phyloP scores from a whole-genome alignment of 179 eudicot genomes.

The Silene noctiflora region DNA sequence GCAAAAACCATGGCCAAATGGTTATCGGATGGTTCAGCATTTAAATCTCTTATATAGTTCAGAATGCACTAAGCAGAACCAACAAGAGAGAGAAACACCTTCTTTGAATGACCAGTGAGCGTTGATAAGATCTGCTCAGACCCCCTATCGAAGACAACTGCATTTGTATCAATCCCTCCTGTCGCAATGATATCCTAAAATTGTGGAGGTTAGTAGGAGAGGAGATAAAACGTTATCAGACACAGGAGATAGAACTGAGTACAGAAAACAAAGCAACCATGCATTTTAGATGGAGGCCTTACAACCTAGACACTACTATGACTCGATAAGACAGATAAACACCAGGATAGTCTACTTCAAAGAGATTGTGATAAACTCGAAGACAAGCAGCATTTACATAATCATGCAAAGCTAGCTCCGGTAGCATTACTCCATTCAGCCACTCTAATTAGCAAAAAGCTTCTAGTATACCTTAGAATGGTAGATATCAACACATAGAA shows the following conservation, averaged over 20 bases:
- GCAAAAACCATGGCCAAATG: constrained; percentile 21
- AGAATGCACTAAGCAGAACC: neutral
- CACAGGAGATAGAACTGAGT: neutral
- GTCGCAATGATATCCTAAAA: constrained; percentile 80
- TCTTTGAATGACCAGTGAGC: constrained; percentile 95
- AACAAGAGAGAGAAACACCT: constrained; percentile 37
- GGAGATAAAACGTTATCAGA: neutral
- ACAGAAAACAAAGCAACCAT: neutral
- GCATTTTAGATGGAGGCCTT: neutral
- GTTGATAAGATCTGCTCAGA: constrained; percentile 84
- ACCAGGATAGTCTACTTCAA: neutral
- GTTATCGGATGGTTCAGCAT: neutral
- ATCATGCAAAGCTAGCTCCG: neutral
- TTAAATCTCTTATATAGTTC: neutral
- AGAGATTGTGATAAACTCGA: neutral
- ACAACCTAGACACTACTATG: neutral
- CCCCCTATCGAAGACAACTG: constrained; percentile 72
- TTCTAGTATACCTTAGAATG: constrained; percentile 56
- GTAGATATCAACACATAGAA: constrained; percentile 72
- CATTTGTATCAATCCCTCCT: constrained; percentile 84
- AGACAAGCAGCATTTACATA: neutral
- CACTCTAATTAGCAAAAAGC: neutral
- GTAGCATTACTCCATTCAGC: neutral
- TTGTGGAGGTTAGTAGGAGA: neutral
- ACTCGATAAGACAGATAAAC: neutral